Conservation (phyloP, 208 protist species). For the Porcisia deanei region DNA sequence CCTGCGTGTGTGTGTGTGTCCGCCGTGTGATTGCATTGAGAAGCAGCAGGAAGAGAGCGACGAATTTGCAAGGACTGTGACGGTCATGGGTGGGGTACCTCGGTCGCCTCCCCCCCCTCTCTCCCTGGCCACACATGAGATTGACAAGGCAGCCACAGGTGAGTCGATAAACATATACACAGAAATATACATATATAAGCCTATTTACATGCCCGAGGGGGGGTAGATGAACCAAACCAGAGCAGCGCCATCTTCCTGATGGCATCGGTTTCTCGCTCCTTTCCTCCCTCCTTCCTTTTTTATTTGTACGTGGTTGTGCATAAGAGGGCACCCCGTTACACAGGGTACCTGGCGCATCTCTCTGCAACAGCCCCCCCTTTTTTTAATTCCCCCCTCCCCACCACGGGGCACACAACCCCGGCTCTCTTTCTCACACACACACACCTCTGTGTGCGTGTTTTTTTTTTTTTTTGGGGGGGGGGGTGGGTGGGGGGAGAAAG, state of each 20-base stretch:
- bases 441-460: too few relatives aligned
- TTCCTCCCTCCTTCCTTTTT: background rate
- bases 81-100: background rate
- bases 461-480: too few relatives aligned
- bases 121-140: background rate
- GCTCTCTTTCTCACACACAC: too few relatives aligned
- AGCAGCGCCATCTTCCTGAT: background rate
- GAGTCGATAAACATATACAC: background rate
- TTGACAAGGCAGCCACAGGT: background rate
- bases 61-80: background rate
- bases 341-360: too few relatives aligned
- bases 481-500: too few relatives aligned
- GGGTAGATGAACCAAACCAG: background rate
- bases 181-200: too few relatives aligned
- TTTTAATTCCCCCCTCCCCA: too few relatives aligned
- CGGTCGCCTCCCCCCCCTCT: background rate
- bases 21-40: background rate
- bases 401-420: too few relatives aligned
- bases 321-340: too few relatives aligned
- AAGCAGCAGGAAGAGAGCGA: background rate
- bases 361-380: too few relatives aligned
- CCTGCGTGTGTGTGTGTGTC: background rate
- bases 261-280: too few relatives aligned
- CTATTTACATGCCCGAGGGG: background rate
- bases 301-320: background rate